Evolutionary conservation across 164 flowering plant species (phyloP), one percentile per base, ranked within the genome.

Genomic region (Cinnamomum chago): DNA sequence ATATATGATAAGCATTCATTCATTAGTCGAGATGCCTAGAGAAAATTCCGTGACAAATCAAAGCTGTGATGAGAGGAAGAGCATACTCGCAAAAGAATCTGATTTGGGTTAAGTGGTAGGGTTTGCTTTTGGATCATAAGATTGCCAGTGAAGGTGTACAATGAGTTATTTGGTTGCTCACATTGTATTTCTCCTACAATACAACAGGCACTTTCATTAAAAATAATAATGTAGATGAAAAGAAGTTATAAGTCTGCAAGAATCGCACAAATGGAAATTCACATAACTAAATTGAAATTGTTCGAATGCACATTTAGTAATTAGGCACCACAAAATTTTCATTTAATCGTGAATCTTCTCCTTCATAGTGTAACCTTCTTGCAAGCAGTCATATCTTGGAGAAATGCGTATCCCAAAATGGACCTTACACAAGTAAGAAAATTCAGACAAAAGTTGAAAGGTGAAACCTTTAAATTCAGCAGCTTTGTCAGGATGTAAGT

Each of bases 91-190:
- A 95, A 74, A 20, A 95, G 84, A 82, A 93, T 62, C 78, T 95
- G 97, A 81, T 93, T 92, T 50, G 99, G 99, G 82, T 86, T 75
- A 81, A 95, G 88, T 18, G 99, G 97, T 72, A 95, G 76, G 58
- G 95, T 93, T 79, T 95, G 99, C 81, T 93, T 90, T 67, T 90
- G 82, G 70, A 88, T 50, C 7, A 93, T 84, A 82, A 95, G 89
- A 81, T 95, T 95, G 70, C 99, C 98, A 35, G 96, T 92, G 82
- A 90, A 95, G 30, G 99, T 95, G 85, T 95, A 95, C 77, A 95
- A 74, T 1, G 99, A 95, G 83, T 95, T 95, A 80, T 95, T 95
- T 65, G 99, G 98, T 79, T 95, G 96, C 76, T 95, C 99, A 77
- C 98, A 95, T 77, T 92, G 94, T 76, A 95, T 79, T 81, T 93